Percentiles rank a stretch among this genome's conserved stretches.
Evolutionary conservation across 495 filamentous ascomycete genomes (phyloP).

Genomic region (Penicillium fimorum): DNA sequence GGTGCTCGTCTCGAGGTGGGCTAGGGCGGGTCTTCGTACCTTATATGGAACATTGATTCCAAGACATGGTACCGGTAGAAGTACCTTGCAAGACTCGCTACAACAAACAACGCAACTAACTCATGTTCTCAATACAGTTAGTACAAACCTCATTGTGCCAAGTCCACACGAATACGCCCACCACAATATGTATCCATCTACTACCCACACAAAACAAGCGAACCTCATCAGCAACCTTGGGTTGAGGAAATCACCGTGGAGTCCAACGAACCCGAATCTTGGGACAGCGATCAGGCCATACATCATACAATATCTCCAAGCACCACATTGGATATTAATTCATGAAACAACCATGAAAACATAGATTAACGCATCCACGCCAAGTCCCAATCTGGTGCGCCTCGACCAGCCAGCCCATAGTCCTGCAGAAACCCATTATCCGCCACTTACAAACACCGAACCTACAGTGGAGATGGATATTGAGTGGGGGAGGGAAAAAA

Average conservation of each 20-base stretch:
- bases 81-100: neutral
- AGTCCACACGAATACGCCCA: neutral
- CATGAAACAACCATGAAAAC: neutral
- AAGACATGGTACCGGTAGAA: neutral
- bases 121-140: neutral
- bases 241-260: neutral
- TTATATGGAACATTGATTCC: neutral
- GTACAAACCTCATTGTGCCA: neutral
- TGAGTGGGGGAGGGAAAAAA: neutral
- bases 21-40: neutral
- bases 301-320: neutral
- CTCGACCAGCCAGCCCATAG: neutral
- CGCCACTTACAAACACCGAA: neutral
- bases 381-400: neutral
- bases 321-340: neutral
- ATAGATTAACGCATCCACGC: neutral
- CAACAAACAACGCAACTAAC: neutral
- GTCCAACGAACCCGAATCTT: neutral
- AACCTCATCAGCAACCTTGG: neutral
- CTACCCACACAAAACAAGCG: neutral
- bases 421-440: neutral
- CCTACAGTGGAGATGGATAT: conserved; percentile 2
- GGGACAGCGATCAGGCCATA: neutral
- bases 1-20: neutral
- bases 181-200: neutral